Percentiles rank a stretch among this genome's conserved stretches.
Conservation (phyloP, 805 yeast genomes). For the Candida broadrunensis region DNA sequence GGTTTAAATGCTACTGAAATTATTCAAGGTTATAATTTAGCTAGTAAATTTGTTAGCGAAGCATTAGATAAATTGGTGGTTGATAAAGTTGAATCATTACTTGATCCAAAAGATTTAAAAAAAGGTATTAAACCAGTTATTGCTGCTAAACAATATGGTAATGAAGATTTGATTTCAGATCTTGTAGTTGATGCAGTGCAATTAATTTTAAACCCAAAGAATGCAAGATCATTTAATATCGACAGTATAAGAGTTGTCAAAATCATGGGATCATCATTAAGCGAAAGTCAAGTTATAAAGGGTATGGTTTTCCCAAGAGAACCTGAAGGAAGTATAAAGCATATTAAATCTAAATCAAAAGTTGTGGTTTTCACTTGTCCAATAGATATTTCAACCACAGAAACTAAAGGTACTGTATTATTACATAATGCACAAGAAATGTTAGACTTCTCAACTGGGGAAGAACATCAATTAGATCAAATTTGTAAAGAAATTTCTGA, state of each 20-base stretch:
- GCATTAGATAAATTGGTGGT: conserved; percentile 66
- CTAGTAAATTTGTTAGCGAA: conserved; percentile 69
- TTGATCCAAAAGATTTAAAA: conserved; percentile 51
- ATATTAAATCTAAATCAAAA: conserved; percentile 58
- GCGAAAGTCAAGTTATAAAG: conserved; percentile 73
- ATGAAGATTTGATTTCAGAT: conserved; percentile 71
- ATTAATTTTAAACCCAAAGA: conserved; percentile 64
- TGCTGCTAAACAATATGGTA: conserved; percentile 90
- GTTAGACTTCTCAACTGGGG: conserved; percentile 95
- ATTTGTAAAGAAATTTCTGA: conserved; percentile 79
- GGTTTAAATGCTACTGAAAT: conserved; percentile 93
- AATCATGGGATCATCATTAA: conserved; percentile 87
- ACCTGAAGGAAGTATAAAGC: conserved; percentile 89
- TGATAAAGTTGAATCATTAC: conserved; percentile 57
- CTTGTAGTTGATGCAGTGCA: conserved; percentile 85
- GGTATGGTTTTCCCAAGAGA: conserved; percentile 99
- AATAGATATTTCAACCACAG: conserved; percentile 92
- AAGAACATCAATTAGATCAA: conserved; percentile 87
- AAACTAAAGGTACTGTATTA: conserved; percentile 95
- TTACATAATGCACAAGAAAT: conserved; percentile 95
- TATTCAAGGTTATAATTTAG: conserved; percentile 87
- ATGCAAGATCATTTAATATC: conserved; percentile 72
- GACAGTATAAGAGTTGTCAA: conserved; percentile 95
- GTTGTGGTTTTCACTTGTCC: conserved; percentile 95
- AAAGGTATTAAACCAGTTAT: conserved; percentile 84